Evolutionary conservation across 768 basidiomycete species (phyloP).

Genomic region (Trametes elegans): DNA sequence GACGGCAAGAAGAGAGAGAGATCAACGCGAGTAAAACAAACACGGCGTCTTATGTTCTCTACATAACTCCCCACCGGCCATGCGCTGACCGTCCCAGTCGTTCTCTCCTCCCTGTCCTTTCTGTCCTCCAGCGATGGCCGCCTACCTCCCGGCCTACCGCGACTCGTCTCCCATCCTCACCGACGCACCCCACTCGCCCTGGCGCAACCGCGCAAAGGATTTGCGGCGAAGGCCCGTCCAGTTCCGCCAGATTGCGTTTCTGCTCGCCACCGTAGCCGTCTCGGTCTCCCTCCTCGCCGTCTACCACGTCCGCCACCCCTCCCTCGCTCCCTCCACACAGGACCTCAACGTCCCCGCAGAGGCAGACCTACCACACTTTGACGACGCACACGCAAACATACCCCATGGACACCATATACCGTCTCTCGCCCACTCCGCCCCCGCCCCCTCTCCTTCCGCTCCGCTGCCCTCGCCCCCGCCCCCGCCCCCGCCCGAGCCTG

Average conservation of each 20-base stretch:
- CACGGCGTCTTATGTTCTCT: neutral
- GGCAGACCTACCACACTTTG: neutral
- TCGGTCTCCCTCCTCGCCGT: conserved; percentile 12
- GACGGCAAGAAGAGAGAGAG: neutral
- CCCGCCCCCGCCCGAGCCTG: conserved; percentile 4
- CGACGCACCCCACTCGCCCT: conserved; percentile 12
- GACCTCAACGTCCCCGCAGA: neutral
- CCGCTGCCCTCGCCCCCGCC: neutral
- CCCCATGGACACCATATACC: conserved; percentile 7
- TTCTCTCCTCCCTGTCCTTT: neutral
- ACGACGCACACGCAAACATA: neutral
- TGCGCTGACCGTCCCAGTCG: neutral
- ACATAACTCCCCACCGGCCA: neutral
- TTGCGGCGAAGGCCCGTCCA: conserved; percentile 17
- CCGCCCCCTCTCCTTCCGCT: neutral
- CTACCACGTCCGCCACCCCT: conserved; percentile 2
- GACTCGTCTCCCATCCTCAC: conserved; percentile 7
- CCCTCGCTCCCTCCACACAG: neutral
- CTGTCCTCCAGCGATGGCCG: conserved; percentile 7
- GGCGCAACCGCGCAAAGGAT: conserved; percentile 14
- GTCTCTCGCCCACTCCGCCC: neutral
- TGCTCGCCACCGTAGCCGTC: conserved; percentile 10
- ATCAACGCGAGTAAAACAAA: neutral
- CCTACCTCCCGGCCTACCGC: conserved; percentile 10
- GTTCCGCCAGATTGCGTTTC: conserved; percentile 8